These are phyloP conservation scores for Cunninghamia lanceolata DNA, from an alignment of 75 land plant species.

Conservation along the genomic window DNA sequence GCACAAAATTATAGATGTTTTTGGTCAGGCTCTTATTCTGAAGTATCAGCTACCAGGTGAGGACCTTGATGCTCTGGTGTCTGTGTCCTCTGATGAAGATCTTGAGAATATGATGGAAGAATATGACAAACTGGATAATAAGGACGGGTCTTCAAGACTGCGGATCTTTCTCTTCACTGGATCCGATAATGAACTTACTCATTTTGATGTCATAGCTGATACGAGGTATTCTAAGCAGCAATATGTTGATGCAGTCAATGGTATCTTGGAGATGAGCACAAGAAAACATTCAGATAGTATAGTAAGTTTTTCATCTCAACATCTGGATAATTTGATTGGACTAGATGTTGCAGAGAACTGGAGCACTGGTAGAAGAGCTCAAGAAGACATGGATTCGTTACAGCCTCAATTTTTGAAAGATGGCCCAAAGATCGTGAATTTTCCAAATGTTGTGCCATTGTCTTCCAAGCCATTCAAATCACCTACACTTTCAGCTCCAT, in stretches of 20 bases:
- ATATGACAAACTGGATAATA: constrained; percentile 52
- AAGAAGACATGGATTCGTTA: constrained; percentile 6
- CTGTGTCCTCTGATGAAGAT: constrained; percentile 93
- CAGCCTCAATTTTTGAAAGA: constrained; percentile 9
- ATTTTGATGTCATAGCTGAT: constrained; percentile 30
- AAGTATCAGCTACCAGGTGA: constrained; percentile 96
- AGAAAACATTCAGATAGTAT: constrained; percentile 32
- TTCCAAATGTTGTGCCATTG: constrained; percentile 1
- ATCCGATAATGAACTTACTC: constrained; percentile 44
- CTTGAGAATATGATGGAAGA: constrained; percentile 93
- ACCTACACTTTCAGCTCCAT: constrained; percentile 24
- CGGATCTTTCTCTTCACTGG: constrained; percentile 67
- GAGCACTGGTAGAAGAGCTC: constrained; percentile 12
- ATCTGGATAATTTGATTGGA: constrained; percentile 35
- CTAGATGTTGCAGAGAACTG: constrained; percentile 19
- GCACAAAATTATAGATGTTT: constrained; percentile 55
- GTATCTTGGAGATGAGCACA: constrained; percentile 41
- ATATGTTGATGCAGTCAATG: constrained; percentile 90
- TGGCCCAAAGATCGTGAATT: background rate
- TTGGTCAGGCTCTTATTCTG: constrained; percentile 52
- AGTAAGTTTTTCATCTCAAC: constrained; percentile 29
- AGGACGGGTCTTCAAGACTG: constrained; percentile 56
- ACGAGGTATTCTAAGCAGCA: constrained; percentile 49
- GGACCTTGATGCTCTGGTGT: constrained; percentile 92
- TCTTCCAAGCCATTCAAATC: constrained; percentile 16